Percentiles rank a stretch among this genome's conserved stretches.
These are phyloP conservation scores for Agaricus subrufescens DNA, from an alignment of 768 basidiomycete species.

Conservation along the genomic window DNA sequence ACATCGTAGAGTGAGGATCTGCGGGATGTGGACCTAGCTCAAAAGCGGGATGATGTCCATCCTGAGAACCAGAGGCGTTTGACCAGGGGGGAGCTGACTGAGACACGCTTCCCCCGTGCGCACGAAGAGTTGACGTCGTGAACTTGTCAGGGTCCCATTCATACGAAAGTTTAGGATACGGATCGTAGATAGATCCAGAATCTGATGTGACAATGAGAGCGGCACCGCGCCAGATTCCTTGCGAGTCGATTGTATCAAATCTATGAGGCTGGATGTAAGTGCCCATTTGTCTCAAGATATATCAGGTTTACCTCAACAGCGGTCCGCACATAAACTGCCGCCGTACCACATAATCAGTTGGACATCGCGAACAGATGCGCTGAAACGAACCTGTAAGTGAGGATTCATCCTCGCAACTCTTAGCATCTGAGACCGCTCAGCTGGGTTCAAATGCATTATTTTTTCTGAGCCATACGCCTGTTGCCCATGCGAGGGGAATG, in stretches of 20 bases:
- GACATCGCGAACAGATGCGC: background rate
- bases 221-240: slow-evolving; percentile 82
- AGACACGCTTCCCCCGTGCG: slow-evolving; percentile 7
- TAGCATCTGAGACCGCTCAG: slow-evolving; percentile 60
- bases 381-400: slow-evolving; percentile 53
- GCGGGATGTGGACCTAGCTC: slow-evolving; percentile 72
- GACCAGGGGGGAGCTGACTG: slow-evolving; percentile 7
- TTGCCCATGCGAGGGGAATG: slow-evolving; percentile 17
- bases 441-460: slow-evolving; percentile 49
- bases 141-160: slow-evolving; percentile 64
- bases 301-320: slow-evolving; percentile 45
- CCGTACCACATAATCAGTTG: background rate
- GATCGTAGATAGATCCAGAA: slow-evolving; percentile 72
- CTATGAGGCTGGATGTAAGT: slow-evolving; percentile 25
- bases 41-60: slow-evolving; percentile 26
- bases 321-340: slow-evolving; percentile 85
- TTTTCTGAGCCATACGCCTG: slow-evolving; percentile 30
- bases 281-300: background rate
- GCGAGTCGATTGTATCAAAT: slow-evolving; percentile 82
- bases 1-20: slow-evolving; percentile 55
- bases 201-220: slow-evolving; percentile 87
- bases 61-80: background rate
- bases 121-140: slow-evolving; percentile 12
- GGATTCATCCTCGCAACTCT: slow-evolving; percentile 70
- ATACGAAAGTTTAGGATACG: slow-evolving; percentile 63